Percentiles rank a stretch among this genome's conserved stretches.
Evolutionary conservation across 192 early-diverging fungal species (phyloP).

Genomic region (Coemansia sp.): DNA sequence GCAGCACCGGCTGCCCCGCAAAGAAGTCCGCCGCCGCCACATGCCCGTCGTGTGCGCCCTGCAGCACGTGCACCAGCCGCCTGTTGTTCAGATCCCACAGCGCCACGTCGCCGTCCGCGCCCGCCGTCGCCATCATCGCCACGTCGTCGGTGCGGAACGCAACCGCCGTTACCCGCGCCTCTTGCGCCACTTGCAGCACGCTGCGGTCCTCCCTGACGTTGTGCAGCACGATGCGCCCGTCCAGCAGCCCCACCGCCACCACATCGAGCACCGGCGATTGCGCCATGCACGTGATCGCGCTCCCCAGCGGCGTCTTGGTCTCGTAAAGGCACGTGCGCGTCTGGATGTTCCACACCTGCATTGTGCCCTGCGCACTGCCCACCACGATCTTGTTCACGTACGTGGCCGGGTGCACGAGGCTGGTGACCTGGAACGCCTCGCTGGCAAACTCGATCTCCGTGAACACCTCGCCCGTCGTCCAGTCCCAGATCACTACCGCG

Average conservation of each 20-base stretch:
- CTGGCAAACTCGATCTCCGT: slow-evolving; percentile 73
- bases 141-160: slow-evolving; percentile 90
- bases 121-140: slow-evolving; percentile 89
- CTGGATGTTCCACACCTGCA: slow-evolving; percentile 96
- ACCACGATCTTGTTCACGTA: slow-evolving; percentile 97
- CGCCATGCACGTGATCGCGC: slow-evolving; percentile 76
- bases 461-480: slow-evolving; percentile 68
- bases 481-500: slow-evolving; percentile 76
- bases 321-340: slow-evolving; percentile 77
- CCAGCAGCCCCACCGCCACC: slow-evolving; percentile 86
- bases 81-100: slow-evolving; percentile 90
- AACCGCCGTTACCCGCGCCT: slow-evolving; percentile 86
- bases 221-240: slow-evolving; percentile 83
- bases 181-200: slow-evolving; percentile 80
- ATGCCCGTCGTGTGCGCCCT: slow-evolving; percentile 80
- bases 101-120: slow-evolving; percentile 83
- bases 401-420: slow-evolving; percentile 90
- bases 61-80: slow-evolving; percentile 75
- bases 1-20: slow-evolving; percentile 79
- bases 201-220: slow-evolving; percentile 82
- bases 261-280: slow-evolving; percentile 95
- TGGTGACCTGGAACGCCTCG: slow-evolving; percentile 69
- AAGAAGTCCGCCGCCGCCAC: slow-evolving; percentile 82
- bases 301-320: slow-evolving; percentile 67
- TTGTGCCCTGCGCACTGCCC: slow-evolving; percentile 77